phyloP scores from a whole-genome alignment of 805 yeast species.

The Lipomyces yamanashiensis region DNA sequence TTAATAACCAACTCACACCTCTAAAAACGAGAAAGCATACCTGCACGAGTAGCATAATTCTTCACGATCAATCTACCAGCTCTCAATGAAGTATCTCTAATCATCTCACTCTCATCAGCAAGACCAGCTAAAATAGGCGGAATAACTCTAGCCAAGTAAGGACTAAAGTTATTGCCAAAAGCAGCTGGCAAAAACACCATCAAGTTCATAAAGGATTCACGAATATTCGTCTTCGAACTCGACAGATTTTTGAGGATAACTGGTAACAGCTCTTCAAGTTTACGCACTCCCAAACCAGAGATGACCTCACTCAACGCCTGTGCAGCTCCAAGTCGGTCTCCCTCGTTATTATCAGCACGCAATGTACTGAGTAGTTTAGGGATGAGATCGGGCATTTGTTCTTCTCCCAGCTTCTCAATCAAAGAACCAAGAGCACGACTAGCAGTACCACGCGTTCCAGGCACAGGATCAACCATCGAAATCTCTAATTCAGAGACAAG shows the following conservation, averaged over 20 bases:
- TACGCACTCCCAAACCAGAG: conserved; percentile 85
- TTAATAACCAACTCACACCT: neutral
- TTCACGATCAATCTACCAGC: conserved; percentile 91
- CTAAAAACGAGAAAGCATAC: neutral
- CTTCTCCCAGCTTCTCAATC: conserved; percentile 96
- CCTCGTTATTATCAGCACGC: conserved; percentile 75
- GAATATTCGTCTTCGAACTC: conserved; percentile 67
- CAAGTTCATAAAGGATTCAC: conserved; percentile 92
- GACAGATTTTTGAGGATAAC: conserved; percentile 72
- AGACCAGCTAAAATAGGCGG: conserved; percentile 91
- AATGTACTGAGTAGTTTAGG: conserved; percentile 77
- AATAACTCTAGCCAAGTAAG: conserved; percentile 80
- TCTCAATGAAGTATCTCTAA: conserved; percentile 86
- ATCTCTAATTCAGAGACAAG: conserved; percentile 81
- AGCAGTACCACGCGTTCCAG: conserved; percentile 95
- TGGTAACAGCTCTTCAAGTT: conserved; percentile 89
- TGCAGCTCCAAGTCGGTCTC: conserved; percentile 95
- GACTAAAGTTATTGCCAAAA: conserved; percentile 88
- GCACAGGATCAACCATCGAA: conserved; percentile 99
- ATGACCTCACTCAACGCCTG: conserved; percentile 95
- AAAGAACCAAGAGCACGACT: conserved; percentile 95
- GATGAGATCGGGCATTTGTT: conserved; percentile 87
- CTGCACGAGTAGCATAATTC: conserved; percentile 86
- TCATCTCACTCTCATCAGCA: conserved; percentile 85
- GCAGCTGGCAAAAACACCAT: conserved; percentile 89